Conservation (phyloP, 805 yeast species). For the Candida methanosorbosa region DNA sequence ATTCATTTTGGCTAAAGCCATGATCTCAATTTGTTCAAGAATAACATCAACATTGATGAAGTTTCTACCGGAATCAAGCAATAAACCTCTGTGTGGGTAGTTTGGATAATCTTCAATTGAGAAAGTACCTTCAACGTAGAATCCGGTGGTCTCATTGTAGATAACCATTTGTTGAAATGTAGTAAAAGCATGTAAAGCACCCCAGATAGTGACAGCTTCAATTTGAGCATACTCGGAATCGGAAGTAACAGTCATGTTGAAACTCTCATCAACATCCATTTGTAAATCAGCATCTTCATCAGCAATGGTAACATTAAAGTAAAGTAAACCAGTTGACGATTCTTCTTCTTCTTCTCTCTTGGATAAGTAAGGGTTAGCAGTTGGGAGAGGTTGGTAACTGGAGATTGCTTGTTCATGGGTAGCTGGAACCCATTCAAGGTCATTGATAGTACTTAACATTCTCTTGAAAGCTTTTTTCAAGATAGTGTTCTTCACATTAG, state of each 20-base stretch:
- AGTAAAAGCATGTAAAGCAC: slow-evolving; percentile 30
- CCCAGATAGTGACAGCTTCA: slow-evolving; percentile 29
- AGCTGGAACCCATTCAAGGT: slow-evolving; percentile 27
- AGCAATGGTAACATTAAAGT: slow-evolving; percentile 7
- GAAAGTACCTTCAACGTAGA: slow-evolving; percentile 25
- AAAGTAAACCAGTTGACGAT: slow-evolving; percentile 1
- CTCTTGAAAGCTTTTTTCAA: slow-evolving; percentile 20
- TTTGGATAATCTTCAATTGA: slow-evolving; percentile 26
- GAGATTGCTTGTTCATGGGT: slow-evolving; percentile 21
- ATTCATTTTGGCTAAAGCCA: slow-evolving; percentile 30
- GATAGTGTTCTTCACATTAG: slow-evolving; percentile 2
- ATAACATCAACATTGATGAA: slow-evolving; percentile 20
- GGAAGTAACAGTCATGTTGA: slow-evolving; percentile 14
- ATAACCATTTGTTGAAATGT: slow-evolving; percentile 32
- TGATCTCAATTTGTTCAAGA: slow-evolving; percentile 27
- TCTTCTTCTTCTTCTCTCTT: slow-evolving; percentile 1
- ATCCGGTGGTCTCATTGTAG: slow-evolving; percentile 14
- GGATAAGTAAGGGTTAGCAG: background rate
- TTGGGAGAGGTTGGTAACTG: slow-evolving; percentile 12
- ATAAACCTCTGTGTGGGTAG: slow-evolving; percentile 29
- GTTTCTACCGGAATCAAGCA: slow-evolving; percentile 32
- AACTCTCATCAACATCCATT: slow-evolving; percentile 29
- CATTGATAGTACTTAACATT: slow-evolving; percentile 10
- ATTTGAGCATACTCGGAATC: slow-evolving; percentile 12
- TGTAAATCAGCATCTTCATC: slow-evolving; percentile 22